phyloP scores from a whole-genome alignment of 208 protist genomes.

The Trypanosoma brucei region DNA sequence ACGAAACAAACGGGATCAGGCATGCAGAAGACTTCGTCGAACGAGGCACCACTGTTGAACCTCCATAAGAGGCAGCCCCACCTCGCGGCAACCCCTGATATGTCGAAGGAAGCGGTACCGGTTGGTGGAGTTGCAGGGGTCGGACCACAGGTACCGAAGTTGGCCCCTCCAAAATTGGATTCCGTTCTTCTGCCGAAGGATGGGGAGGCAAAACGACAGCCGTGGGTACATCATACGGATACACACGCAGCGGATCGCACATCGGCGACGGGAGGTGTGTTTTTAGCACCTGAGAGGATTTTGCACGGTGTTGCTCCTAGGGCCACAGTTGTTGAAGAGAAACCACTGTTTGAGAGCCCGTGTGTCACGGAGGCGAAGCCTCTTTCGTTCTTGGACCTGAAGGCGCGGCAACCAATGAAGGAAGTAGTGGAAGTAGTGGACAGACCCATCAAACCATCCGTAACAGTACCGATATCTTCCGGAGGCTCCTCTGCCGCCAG shows the following conservation, averaged over 20 bases:
- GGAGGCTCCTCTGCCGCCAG: slow-evolving; percentile 1
- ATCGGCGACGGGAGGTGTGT: too few species aligned
- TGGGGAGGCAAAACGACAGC: too few species aligned
- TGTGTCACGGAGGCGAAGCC: not conserved
- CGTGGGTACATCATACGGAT: too few species aligned
- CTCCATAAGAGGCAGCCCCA: slow-evolving; percentile 8
- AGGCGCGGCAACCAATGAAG: slow-evolving; percentile 8
- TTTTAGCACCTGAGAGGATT: not conserved
- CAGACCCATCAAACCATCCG: slow-evolving; percentile 22
- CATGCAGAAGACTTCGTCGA: slow-evolving; percentile 3
- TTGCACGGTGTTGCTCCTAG: not conserved
- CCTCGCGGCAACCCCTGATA: not conserved
- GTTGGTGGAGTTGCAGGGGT: too few species aligned
- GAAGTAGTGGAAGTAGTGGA: not conserved
- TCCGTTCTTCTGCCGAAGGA: too few species aligned
- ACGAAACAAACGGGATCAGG: slow-evolving; percentile 1
- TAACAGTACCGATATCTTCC: slow-evolving; percentile 17
- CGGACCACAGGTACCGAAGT: too few species aligned
- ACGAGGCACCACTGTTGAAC: slow-evolving; percentile 20
- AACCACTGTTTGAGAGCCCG: slow-evolving; percentile 20
- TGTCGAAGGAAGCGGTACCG: too few species aligned
- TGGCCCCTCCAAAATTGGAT: too few species aligned
- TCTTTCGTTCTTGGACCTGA: slow-evolving; percentile 2
- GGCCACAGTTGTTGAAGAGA: slow-evolving; percentile 16
- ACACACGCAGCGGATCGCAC: too few species aligned